These are phyloP conservation scores for Apiotrichum veenhuisii DNA, from an alignment of 1,284 basidiomycete genomes.

Conservation along the genomic window DNA sequence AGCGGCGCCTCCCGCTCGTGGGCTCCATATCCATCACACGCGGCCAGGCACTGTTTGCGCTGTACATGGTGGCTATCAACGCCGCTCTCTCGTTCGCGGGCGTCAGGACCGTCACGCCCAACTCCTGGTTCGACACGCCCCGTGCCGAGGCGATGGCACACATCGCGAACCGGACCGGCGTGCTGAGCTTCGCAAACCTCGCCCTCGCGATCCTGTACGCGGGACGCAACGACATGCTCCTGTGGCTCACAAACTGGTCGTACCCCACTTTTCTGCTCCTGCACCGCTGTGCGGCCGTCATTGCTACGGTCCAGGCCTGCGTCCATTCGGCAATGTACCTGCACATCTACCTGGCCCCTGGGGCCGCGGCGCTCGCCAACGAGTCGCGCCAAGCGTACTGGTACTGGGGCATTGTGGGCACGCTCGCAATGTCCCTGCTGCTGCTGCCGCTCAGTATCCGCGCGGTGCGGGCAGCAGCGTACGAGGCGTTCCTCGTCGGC, in stretches of 20 bases:
- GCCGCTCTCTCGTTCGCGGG: neutral
- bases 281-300: slow-evolving; percentile 30
- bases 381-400: neutral
- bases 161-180: slow-evolving; percentile 28
- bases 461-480: slow-evolving; percentile 20
- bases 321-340: slow-evolving; percentile 22
- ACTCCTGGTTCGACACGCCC: neutral
- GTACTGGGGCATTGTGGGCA: slow-evolving; percentile 14
- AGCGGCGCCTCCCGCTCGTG: neutral
- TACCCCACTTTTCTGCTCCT: slow-evolving; percentile 23
- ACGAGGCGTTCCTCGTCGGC: slow-evolving; percentile 32
- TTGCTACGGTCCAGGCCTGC: slow-evolving; percentile 24
- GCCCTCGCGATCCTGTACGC: slow-evolving; percentile 27
- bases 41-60: neutral
- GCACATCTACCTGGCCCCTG: neutral
- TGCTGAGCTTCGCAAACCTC: slow-evolving; percentile 33
- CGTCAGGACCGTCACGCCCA: neutral
- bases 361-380: neutral
- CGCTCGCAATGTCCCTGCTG: slow-evolving; percentile 21
- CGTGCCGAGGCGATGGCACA: slow-evolving; percentile 3
- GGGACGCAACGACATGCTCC: slow-evolving; percentile 32
- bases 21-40: neutral
- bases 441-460: slow-evolving; percentile 24
- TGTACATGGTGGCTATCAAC: neutral
- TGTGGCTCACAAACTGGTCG: slow-evolving; percentile 36